Conservation (phyloP, 2,329 filamentous ascomycete genomes). For the Penicillium sp. region DNA sequence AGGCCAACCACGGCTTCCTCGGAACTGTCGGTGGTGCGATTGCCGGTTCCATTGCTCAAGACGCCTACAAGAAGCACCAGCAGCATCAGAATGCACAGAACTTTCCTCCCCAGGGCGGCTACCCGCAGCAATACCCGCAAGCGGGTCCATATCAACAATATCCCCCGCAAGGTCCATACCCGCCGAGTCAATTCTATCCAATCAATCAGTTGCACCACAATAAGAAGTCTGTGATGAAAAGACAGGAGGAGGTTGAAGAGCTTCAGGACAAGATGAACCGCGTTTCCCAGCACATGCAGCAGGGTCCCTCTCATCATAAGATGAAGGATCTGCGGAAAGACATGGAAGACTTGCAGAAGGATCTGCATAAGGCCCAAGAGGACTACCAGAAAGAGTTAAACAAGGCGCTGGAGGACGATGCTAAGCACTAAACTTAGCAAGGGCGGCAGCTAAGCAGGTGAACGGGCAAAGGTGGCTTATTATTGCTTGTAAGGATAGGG, state of each 20-base stretch:
- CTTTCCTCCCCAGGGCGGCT: slow-evolving; percentile 8
- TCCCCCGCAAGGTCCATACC: slow-evolving; percentile 10
- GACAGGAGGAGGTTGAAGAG: slow-evolving; percentile 15
- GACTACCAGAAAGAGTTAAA: slow-evolving; percentile 16
- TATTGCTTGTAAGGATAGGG: slow-evolving; percentile 3
- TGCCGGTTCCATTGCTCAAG: slow-evolving; percentile 6
- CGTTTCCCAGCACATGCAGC: not conserved
- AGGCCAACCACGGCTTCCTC: not conserved
- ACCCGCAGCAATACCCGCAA: slow-evolving; percentile 8
- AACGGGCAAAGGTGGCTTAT: slow-evolving; percentile 2
- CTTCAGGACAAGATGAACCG: slow-evolving; percentile 9
- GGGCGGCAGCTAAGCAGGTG: slow-evolving; percentile 2
- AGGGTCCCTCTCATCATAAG: slow-evolving; percentile 13
- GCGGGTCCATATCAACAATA: slow-evolving; percentile 16
- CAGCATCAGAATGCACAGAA: slow-evolving; percentile 3
- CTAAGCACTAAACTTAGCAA: slow-evolving; percentile 10
- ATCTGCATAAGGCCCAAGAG: slow-evolving; percentile 14
- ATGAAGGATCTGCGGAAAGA: slow-evolving; percentile 18
- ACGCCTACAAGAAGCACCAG: slow-evolving; percentile 7
- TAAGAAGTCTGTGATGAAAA: slow-evolving; percentile 14
- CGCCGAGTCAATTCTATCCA: slow-evolving; percentile 15
- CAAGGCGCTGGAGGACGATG: slow-evolving; percentile 12
- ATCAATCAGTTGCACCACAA: slow-evolving; percentile 16
- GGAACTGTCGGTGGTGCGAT: not conserved
- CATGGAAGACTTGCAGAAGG: slow-evolving; percentile 16